Evolutionary conservation across 495 filamentous ascomycete species (phyloP).

Genomic region (Aspergillus cristatus): DNA sequence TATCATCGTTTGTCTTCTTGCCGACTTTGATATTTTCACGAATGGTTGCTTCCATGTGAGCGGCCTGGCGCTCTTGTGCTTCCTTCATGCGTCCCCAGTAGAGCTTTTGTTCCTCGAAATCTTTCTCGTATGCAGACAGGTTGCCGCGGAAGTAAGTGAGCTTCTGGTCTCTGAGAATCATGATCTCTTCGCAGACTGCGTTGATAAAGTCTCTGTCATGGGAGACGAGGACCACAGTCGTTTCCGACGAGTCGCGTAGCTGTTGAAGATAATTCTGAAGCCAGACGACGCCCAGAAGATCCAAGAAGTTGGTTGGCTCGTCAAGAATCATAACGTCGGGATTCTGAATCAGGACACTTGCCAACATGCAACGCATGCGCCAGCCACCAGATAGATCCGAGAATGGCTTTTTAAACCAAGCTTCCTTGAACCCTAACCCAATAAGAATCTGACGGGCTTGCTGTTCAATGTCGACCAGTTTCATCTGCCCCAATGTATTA

Average conservation of each 20-base stretch:
- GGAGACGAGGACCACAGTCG: conserved; percentile 59
- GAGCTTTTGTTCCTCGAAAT: conserved; percentile 54
- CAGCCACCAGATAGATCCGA: conserved; percentile 67
- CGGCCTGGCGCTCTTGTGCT: conserved; percentile 64
- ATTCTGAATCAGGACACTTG: conserved; percentile 56
- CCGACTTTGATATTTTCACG: conserved; percentile 58
- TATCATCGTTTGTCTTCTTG: conserved; percentile 65
- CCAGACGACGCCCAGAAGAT: conserved; percentile 77
- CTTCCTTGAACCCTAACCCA: conserved; percentile 64
- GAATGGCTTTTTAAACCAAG: conserved; percentile 45
- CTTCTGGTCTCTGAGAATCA: conserved; percentile 58
- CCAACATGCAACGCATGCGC: conserved; percentile 64
- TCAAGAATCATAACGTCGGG: conserved; percentile 75
- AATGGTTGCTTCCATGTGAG: conserved; percentile 69
- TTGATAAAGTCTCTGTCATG: conserved; percentile 72
- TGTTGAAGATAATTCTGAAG: conserved; percentile 58
- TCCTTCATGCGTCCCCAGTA: conserved; percentile 67
- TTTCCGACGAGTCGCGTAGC: conserved; percentile 30
- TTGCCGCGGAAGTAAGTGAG: conserved; percentile 58
- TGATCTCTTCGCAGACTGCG: conserved; percentile 63
- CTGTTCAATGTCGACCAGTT: conserved; percentile 40
- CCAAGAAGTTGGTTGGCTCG: conserved; percentile 80
- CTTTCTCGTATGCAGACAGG: conserved; percentile 55
- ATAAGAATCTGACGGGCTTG: conserved; percentile 54
- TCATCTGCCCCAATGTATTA: conserved; percentile 22